Base-by-base conservation (phyloP, 495 filamentous ascomycete species). In the Cairneyella variabilis region DNA sequence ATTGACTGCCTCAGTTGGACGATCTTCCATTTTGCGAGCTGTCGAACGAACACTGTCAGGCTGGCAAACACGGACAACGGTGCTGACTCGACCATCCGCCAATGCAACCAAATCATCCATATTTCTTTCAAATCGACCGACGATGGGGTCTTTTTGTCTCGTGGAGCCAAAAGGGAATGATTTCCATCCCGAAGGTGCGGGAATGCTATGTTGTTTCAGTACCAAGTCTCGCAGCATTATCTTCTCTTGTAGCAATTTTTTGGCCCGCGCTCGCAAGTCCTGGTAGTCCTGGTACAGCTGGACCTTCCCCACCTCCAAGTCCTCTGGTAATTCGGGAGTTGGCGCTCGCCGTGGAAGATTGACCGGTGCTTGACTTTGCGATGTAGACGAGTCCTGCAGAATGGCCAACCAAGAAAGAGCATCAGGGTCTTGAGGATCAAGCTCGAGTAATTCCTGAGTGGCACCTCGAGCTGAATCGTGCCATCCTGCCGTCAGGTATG, bases 371-470 rank as follows among this genome's bases (percentile, higher is more conserved):
- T 30, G 23, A 3, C 7, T 17, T 37, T 41, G 53, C 16, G 10
- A 14, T 28, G 21, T 14, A 1, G 28, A 32, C 12, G 20, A 17
- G 17, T n/a, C 27, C 11, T n/a, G 36, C 5, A 49, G 34, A 1
- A 36, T 23, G 17, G 22, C 32, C 3, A 21, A 14, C 54, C 47
- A 51, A 10, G 34, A 1, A 6, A 16, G 28, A 20, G 38, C 47
- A 16, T 57, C 54, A 16, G 9, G 23, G 34, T 57, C 47, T 10
- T 22, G 22, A n/a, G 54, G 54, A 23, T 44, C 48, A n/a, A 57
- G 46, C 6, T 14, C 1, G 0, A 57, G n/a, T 3, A 51, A 14
- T 12, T 50, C 40, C 27, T 46, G 23, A 11, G 46, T 36, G 9
- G 38, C 47, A 22, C 44, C 54, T 14, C 17, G 25, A n/a, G 54